A percentile compares a stretch with the other conserved stretches of the same genome.
Evolutionary conservation across 306 rosid species (phyloP).

Genomic region (Betula pendula): DNA sequence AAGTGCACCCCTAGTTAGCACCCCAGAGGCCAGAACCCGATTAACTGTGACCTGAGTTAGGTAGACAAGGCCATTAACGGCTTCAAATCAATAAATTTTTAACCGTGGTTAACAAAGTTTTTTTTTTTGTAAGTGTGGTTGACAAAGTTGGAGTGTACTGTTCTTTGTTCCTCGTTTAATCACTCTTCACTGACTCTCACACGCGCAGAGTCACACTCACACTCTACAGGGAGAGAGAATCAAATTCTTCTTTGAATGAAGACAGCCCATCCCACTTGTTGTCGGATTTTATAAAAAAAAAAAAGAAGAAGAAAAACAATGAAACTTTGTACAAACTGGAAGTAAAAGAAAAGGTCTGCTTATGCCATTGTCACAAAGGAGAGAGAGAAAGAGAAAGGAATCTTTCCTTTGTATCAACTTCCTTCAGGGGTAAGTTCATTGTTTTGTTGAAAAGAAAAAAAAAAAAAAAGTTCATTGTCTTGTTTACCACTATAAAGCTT

Average conservation of each 20-base stretch:
- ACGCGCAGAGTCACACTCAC: background rate
- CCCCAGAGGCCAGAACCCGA: background rate
- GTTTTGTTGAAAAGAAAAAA: too few species aligned
- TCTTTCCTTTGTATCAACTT: conserved; percentile 21
- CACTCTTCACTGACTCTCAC: conserved; percentile 26
- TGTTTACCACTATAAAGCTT: conserved; percentile 24
- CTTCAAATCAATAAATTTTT: background rate
- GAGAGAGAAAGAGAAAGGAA: conserved; percentile 7
- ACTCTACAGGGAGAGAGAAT: conserved; percentile 23
- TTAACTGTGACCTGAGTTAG: background rate
- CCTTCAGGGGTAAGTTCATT: conserved; percentile 36
- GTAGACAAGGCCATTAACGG: background rate
- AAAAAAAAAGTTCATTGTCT: conserved; percentile 20
- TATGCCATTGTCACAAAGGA: conserved; percentile 13
- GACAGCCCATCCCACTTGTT: conserved; percentile 39
- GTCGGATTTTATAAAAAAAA: conserved; percentile 12
- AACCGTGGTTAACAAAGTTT: conserved; percentile 24
- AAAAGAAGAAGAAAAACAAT: conserved; percentile 8
- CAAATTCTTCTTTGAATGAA: conserved; percentile 55
- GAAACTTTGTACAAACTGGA: conserved; percentile 25
- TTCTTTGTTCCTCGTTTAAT: conserved; percentile 33
- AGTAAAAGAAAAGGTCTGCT: conserved; percentile 28
- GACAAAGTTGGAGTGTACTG: conserved; percentile 25
- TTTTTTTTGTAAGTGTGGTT: too few species aligned
- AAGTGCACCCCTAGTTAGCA: background rate